Conservation (phyloP, 2,329 filamentous ascomycete species). For the Scopulariopsis brevicaulis region DNA sequence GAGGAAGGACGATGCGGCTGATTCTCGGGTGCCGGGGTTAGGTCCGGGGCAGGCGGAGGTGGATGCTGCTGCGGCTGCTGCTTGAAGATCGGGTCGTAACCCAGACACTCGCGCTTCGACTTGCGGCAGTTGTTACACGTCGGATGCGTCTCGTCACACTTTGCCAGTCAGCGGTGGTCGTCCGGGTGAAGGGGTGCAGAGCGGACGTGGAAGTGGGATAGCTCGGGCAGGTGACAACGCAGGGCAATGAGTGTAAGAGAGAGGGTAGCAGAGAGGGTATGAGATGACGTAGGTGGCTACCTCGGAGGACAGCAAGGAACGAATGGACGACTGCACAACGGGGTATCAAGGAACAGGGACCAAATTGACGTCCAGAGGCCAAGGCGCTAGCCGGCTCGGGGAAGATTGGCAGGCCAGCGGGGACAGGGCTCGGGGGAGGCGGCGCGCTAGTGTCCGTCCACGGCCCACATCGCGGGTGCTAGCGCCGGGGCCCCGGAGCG, state of each 20-base stretch:
- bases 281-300: no score
- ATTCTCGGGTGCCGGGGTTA: not conserved
- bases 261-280: no score
- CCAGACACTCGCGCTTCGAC: slow-evolving; percentile 75
- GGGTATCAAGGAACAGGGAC: no score
- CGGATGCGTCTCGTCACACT: slow-evolving; percentile 96
- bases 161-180: slow-evolving; percentile 5
- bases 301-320: not conserved
- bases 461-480: not conserved
- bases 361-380: not conserved
- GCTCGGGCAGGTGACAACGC: no score
- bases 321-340: not conserved
- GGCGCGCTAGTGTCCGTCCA: not conserved
- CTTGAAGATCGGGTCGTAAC: slow-evolving; percentile 83
- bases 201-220: no score
- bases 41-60: not conserved
- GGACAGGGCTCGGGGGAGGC: not conserved
- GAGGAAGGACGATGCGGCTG: not conserved
- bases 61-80: slow-evolving; percentile 32
- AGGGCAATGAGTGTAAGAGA: no score
- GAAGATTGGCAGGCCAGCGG: not conserved
- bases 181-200: not conserved
- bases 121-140: slow-evolving; percentile 85
- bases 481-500: not conserved
- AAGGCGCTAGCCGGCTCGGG: not conserved